Conservation (phyloP, 2,329 filamentous ascomycete species). For the Orbilia javanica region DNA sequence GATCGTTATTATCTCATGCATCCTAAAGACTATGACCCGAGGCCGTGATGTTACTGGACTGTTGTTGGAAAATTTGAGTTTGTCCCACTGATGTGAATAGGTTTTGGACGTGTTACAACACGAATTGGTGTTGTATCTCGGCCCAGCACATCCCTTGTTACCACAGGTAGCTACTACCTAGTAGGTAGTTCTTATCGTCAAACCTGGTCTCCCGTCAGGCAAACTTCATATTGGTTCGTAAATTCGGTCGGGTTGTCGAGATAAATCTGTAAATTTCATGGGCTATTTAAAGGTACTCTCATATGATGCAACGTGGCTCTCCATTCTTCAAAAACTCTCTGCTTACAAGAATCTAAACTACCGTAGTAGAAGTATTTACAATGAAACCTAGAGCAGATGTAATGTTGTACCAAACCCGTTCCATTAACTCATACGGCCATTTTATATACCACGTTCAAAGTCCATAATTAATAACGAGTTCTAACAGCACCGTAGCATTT, state of each 20-base stretch:
- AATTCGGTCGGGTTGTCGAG: neutral
- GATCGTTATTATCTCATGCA: constrained; percentile 95
- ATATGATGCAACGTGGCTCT: neutral
- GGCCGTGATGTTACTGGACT: neutral
- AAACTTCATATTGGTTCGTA: too few relatives aligned
- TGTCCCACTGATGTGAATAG: constrained; percentile 15
- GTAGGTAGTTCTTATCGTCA: too few relatives aligned
- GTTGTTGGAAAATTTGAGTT: constrained; percentile 33
- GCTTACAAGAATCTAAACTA: constrained; percentile 6
- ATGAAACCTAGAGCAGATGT: neutral
- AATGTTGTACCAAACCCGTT: neutral
- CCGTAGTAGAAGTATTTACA: constrained; percentile 14
- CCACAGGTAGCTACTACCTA: too few relatives aligned
- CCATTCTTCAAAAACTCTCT: constrained; percentile 9
- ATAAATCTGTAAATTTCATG: neutral
- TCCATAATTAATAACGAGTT: constrained; percentile 44
- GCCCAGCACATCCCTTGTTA: too few relatives aligned
- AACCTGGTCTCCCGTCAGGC: too few relatives aligned
- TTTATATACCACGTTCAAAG: neutral
- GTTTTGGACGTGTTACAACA: constrained; percentile 7
- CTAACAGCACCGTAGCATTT: constrained; percentile 58
- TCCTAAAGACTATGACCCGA: constrained; percentile 64
- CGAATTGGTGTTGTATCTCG: constrained; percentile 15
- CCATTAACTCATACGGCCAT: constrained; percentile 7
- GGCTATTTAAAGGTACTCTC: neutral